Evolutionary conservation across 2,329 filamentous ascomycete genomes (phyloP).

Genomic region (Tolypocladium guangdongense): DNA sequence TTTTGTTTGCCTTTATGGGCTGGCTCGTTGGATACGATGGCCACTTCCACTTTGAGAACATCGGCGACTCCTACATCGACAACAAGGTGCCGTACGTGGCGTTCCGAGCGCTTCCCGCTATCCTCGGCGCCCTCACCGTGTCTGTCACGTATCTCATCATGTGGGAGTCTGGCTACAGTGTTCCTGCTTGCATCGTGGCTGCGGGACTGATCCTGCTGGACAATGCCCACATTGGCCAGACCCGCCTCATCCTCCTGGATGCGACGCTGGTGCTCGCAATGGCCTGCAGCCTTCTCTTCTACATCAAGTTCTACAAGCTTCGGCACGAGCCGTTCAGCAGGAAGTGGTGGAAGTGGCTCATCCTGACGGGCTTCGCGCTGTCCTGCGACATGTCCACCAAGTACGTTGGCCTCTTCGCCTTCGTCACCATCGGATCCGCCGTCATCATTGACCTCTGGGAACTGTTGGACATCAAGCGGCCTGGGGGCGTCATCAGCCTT

Average conservation of each 20-base stretch:
- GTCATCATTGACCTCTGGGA: conserved; percentile 94
- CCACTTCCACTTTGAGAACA: conserved; percentile 97
- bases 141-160: conserved; percentile 94
- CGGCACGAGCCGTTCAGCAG: conserved; percentile 79
- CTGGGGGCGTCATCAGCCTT: conserved; percentile 68
- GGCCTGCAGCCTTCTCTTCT: conserved; percentile 86
- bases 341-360: conserved; percentile 99
- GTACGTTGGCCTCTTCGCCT: conserved; percentile 94
- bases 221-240: conserved; percentile 96
- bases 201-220: conserved; percentile 84
- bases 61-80: conserved; percentile 92
- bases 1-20: conserved; percentile 91
- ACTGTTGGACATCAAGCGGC: conserved; percentile 78
- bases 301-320: conserved; percentile 96
- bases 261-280: conserved; percentile 91
- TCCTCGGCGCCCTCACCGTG: conserved; percentile 85
- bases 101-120: conserved; percentile 84
- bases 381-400: conserved; percentile 98
- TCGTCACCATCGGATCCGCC: conserved; percentile 90
- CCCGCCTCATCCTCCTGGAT: conserved; percentile 86
- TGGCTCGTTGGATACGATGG: conserved; percentile 98
- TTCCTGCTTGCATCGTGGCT: conserved; percentile 83
- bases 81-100: conserved; percentile 98
- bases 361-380: conserved; percentile 85
- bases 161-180: conserved; percentile 98